Evolutionary conservation across 257 asterid species (phyloP).

Genomic region (Solanum lycopersicoides): DNA sequence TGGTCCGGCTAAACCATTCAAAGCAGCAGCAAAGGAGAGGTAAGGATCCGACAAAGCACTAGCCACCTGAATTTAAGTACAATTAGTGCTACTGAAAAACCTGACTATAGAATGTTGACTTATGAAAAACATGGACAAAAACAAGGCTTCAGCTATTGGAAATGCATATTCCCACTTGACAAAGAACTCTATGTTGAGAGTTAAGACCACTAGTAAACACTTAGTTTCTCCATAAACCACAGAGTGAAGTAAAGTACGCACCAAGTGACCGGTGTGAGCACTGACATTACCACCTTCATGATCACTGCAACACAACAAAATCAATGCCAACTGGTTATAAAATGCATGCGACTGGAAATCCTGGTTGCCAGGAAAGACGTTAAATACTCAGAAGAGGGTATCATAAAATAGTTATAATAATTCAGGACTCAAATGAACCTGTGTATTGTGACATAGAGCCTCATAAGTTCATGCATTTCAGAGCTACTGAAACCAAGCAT

Average conservation of each 20-base stretch:
- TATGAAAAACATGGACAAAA: neutral
- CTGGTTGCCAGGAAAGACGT: neutral
- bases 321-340: neutral
- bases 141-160: neutral
- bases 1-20: conserved; percentile 98
- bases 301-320: conserved; percentile 52
- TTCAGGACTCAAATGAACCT: conserved; percentile 24
- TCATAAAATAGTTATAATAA: neutral
- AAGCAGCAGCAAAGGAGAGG: conserved; percentile 97
- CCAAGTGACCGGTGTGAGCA: conserved; percentile 99
- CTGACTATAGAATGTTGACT: neutral
- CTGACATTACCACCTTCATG: conserved; percentile 99
- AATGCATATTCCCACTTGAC: neutral
- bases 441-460: conserved; percentile 93
- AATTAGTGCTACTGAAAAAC: neutral
- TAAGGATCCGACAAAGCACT: conserved; percentile 99
- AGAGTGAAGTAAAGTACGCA: conserved; percentile 27
- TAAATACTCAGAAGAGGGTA: neutral
- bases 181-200: neutral
- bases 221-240: neutral
- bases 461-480: conserved; percentile 91
- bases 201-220: neutral
- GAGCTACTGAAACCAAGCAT: conserved; percentile 91
- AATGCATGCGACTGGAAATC: neutral
- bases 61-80: conserved; percentile 55